phyloP scores from a whole-genome alignment of 2,329 filamentous ascomycete species.

The Nothophaeocryptopus gaeumannii region DNA sequence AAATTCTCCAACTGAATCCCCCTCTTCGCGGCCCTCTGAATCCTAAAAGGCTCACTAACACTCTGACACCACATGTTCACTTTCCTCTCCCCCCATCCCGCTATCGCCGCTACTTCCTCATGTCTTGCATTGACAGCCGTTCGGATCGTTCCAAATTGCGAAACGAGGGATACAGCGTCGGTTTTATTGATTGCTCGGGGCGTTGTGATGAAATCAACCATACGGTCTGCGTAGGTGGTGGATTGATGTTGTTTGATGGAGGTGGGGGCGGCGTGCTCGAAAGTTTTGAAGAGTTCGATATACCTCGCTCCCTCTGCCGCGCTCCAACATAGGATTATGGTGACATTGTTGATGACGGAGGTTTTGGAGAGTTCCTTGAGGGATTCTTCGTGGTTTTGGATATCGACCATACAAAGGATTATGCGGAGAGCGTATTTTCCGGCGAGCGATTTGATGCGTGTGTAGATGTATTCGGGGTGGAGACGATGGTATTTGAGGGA shows the following conservation, averaged over 20 bases:
- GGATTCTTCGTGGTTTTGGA: slow-evolving; percentile 86
- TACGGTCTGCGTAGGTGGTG: slow-evolving; percentile 76
- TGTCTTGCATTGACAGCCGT: slow-evolving; percentile 83
- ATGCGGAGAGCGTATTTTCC: slow-evolving; percentile 85
- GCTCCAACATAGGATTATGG: slow-evolving; percentile 89
- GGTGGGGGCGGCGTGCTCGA: slow-evolving; percentile 77
- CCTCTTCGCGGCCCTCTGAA: slow-evolving; percentile 65
- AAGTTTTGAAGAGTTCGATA: slow-evolving; percentile 90
- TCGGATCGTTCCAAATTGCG: slow-evolving; percentile 84
- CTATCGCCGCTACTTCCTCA: slow-evolving; percentile 79
- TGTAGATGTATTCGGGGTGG: slow-evolving; percentile 97
- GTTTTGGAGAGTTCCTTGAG: slow-evolving; percentile 90
- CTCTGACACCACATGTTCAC: slow-evolving; percentile 79
- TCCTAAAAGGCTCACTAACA: slow-evolving; percentile 80
- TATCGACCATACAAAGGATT: slow-evolving; percentile 88
- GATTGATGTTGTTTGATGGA: slow-evolving; percentile 84
- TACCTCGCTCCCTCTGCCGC: slow-evolving; percentile 91
- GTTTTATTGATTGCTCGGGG: slow-evolving; percentile 91
- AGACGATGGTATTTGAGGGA: slow-evolving; percentile 96
- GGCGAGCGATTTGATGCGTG: slow-evolving; percentile 77
- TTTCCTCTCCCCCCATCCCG: slow-evolving; percentile 94
- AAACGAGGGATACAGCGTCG: slow-evolving; percentile 84
- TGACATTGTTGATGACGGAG: slow-evolving; percentile 86
- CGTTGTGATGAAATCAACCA: slow-evolving; percentile 89
- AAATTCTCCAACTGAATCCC: slow-evolving; percentile 40